These are phyloP conservation scores for Salix caprea DNA, from an alignment of 345 rosid genomes.

Conservation along the genomic window DNA sequence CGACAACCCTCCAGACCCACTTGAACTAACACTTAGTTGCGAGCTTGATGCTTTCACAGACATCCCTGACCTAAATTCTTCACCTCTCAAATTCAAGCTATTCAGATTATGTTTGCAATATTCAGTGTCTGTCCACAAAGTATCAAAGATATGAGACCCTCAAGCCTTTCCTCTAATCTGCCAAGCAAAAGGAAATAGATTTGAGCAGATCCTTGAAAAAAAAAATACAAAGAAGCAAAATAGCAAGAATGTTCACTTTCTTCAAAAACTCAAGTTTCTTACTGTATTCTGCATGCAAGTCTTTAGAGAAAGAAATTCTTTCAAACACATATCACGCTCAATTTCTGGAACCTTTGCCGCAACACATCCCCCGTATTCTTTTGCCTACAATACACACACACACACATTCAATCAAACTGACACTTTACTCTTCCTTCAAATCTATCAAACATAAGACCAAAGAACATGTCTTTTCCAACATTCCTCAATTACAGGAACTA, in stretches of 20 bases:
- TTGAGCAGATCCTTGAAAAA: conserved; percentile 5
- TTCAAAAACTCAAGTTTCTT: conserved; percentile 2
- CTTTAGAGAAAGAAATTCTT: conserved; percentile 76
- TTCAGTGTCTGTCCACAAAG: not conserved
- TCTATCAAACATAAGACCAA: not conserved
- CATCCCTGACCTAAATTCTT: conserved; percentile 33
- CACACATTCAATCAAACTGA: not conserved
- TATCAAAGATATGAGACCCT: not conserved
- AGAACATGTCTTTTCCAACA: not conserved
- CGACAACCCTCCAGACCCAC: conserved; percentile 70
- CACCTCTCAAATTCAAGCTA: conserved; percentile 15
- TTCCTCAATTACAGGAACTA: not conserved
- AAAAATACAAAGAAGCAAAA: not conserved
- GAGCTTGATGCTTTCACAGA: conserved; percentile 66
- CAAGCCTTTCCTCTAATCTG: conserved; percentile 58
- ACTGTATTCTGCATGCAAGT: conserved; percentile 93
- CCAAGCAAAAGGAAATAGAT: conserved; percentile 18
- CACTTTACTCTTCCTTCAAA: not conserved
- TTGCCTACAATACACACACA: conserved; percentile 44
- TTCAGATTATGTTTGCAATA: not conserved
- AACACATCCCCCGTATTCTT: conserved; percentile 83
- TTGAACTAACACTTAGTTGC: conserved; percentile 44
- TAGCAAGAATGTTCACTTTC: not conserved
- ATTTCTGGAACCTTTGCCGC: conserved; percentile 81
- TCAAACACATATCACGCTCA: conserved; percentile 79